phyloP scores from a whole-genome alignment of 2,329 filamentous ascomycete species.

The Cordyceps fumosorosea region DNA sequence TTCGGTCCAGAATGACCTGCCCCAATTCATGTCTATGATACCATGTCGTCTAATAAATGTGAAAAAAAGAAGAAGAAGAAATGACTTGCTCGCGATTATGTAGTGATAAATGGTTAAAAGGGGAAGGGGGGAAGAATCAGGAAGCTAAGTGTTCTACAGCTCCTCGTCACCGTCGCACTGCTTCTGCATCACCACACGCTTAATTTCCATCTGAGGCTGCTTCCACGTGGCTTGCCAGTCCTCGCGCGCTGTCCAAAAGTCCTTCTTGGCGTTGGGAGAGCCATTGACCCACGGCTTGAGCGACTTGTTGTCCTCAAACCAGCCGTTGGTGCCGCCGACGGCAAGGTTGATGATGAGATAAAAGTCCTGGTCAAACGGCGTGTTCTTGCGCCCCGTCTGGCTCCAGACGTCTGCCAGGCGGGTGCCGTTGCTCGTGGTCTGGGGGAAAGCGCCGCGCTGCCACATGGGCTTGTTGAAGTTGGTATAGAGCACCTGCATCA shows the following conservation, averaged over 20 bases:
- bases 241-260: conserved; percentile 67
- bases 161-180: conserved; percentile 58
- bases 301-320: conserved; percentile 67
- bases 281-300: conserved; percentile 75
- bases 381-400: conserved; percentile 50
- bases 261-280: conserved; percentile 58
- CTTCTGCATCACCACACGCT: conserved; percentile 64
- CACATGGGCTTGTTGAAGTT: conserved; percentile 65
- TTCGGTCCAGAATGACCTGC: not conserved
- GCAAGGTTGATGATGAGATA: conserved; percentile 71
- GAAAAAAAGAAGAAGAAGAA: not conserved
- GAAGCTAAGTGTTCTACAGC: conserved; percentile 25
- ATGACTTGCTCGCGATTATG: conserved; percentile 8
- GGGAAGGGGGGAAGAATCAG: not conserved
- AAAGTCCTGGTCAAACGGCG: conserved; percentile 71
- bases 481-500: conserved; percentile 74
- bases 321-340: conserved; percentile 73
- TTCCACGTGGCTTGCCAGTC: conserved; percentile 68
- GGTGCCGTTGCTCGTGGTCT: conserved; percentile 58
- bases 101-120: not conserved
- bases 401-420: conserved; percentile 58
- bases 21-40: conserved; percentile 3
- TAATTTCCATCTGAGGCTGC: conserved; percentile 60
- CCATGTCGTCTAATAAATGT: not conserved
- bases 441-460: conserved; percentile 61